Evolutionary conservation across 192 early-diverging fungal species (phyloP).

Genomic region (Podila epicladia): DNA sequence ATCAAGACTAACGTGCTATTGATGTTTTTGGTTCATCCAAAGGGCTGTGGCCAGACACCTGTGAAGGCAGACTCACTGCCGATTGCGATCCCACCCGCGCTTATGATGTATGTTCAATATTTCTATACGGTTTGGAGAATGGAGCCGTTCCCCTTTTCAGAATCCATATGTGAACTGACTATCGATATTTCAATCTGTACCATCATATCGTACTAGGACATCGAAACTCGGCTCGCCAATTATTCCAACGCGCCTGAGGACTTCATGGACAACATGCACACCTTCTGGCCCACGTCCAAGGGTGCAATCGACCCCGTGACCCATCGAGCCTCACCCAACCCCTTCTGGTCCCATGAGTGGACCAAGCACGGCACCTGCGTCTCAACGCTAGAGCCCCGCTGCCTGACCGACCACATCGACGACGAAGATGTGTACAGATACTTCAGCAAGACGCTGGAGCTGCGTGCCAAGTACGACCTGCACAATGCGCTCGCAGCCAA

Average conservation of each 20-base stretch:
- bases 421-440: conserved; percentile 69
- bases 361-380: conserved; percentile 86
- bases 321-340: no score
- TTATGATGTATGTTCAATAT: conserved; percentile 42
- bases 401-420: conserved; percentile 58
- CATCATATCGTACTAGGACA: conserved; percentile 22
- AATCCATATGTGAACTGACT: no score
- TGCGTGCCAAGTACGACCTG: conserved; percentile 67
- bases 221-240: conserved; percentile 59
- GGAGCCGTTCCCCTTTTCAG: background rate
- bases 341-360: conserved; percentile 85
- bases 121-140: background rate
- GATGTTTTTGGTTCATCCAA: no score
- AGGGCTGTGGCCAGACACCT: conserved; percentile 75
- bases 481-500: conserved; percentile 55
- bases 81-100: conserved; percentile 69
- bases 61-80: conserved; percentile 51
- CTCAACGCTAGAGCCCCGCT: conserved; percentile 68
- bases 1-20: no score
- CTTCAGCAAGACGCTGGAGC: conserved; percentile 60
- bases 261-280: conserved; percentile 61
- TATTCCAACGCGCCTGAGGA: conserved; percentile 37
- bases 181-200: no score
- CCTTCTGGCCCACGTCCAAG: conserved; percentile 75
- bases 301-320: conserved; percentile 72